These are phyloP conservation scores for Barnettozyma wickerhamii DNA, from an alignment of 805 yeast genomes.

Conservation along the genomic window DNA sequence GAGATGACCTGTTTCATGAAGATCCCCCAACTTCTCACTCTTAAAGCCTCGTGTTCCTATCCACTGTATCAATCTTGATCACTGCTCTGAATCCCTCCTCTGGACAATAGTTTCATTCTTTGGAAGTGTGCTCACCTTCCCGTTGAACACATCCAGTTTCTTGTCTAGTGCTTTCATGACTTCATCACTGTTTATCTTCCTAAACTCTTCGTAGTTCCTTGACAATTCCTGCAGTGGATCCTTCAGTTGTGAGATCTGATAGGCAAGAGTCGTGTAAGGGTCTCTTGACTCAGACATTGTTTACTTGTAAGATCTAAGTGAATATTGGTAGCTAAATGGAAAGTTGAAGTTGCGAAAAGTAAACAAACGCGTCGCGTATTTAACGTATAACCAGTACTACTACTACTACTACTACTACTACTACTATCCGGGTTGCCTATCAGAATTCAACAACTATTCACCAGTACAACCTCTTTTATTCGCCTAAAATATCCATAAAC, in stretches of 20 bases:
- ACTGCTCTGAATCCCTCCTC: too few relatives aligned
- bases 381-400: too few relatives aligned
- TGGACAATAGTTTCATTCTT: background rate
- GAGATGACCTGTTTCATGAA: too few relatives aligned
- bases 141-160: background rate
- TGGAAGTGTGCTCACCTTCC: background rate
- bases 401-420: too few relatives aligned
- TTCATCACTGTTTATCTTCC: slow-evolving; percentile 4
- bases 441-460: too few relatives aligned
- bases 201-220: slow-evolving; percentile 8
- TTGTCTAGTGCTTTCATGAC: slow-evolving; percentile 1
- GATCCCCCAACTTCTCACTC: too few relatives aligned
- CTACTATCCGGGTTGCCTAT: too few relatives aligned
- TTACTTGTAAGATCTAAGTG: background rate
- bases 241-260: slow-evolving; percentile 11
- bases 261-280: slow-evolving; percentile 9
- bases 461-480: too few relatives aligned
- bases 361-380: background rate
- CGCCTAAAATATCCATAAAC: slow-evolving; percentile 16
- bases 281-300: slow-evolving; percentile 5
- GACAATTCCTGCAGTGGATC: slow-evolving; percentile 10
- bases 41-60: too few relatives aligned
- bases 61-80: too few relatives aligned
- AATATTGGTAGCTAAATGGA: too few relatives aligned
- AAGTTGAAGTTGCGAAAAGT: too few relatives aligned